phyloP scores from a whole-genome alignment of 108 stramenopile species.

The Skeletonema costatum region DNA sequence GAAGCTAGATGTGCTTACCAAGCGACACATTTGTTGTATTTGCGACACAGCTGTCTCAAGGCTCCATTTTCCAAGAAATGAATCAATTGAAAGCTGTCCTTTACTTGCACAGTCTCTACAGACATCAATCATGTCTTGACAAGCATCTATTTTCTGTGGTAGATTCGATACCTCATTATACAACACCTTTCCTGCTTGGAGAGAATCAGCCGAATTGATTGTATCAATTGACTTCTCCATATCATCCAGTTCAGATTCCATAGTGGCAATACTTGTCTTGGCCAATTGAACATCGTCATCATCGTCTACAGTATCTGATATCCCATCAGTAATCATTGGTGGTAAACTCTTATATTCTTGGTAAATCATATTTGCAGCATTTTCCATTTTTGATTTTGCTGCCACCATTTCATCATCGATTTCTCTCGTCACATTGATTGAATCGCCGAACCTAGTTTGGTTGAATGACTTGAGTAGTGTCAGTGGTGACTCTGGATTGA shows the following conservation, averaged over 20 bases:
- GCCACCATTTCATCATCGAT: constrained; percentile 52
- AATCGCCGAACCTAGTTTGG: constrained; percentile 26
- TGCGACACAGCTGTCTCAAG: constrained; percentile 48
- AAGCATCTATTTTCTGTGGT: constrained; percentile 32
- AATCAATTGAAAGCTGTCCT: constrained; percentile 22
- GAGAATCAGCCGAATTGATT: constrained; percentile 35
- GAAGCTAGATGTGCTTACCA: constrained; percentile 42
- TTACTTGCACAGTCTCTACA: constrained; percentile 30
- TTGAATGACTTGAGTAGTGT: constrained; percentile 23
- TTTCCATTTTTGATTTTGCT: constrained; percentile 34
- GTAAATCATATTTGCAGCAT: constrained; percentile 31
- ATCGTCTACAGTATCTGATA: constrained; percentile 14
- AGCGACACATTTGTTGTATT: constrained; percentile 50
- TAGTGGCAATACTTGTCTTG: background rate
- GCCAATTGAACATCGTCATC: background rate
- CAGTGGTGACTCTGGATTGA: constrained; percentile 25
- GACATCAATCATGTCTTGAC: constrained; percentile 41
- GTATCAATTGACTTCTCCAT: constrained; percentile 23
- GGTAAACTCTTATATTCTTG: constrained; percentile 49
- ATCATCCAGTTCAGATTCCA: constrained; percentile 33
- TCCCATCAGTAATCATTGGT: constrained; percentile 41
- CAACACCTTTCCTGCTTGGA: constrained; percentile 32
- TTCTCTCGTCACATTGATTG: constrained; percentile 41
- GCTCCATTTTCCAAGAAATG: constrained; percentile 51
- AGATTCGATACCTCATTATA: constrained; percentile 28